Percentiles rank a stretch among this genome's conserved stretches.
phyloP scores from a whole-genome alignment of 192 early-diverging fungal genomes.

The Coemansia sp. region DNA sequence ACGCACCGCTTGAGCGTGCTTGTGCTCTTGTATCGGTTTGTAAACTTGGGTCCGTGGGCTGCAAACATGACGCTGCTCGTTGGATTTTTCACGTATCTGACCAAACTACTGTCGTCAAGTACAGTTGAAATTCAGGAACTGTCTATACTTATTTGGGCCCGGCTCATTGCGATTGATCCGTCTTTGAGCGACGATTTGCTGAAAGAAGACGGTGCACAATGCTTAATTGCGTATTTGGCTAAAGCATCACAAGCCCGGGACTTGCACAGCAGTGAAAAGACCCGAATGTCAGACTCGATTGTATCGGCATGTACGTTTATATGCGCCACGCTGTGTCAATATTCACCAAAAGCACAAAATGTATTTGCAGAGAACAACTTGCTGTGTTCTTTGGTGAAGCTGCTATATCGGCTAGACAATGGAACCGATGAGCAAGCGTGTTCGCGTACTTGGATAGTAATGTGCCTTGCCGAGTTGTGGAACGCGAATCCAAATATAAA shows the following conservation, averaged over 20 bases:
- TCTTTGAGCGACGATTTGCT: constrained; percentile 87
- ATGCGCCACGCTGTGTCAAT: constrained; percentile 84
- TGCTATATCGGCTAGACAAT: constrained; percentile 41
- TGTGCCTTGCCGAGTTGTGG: constrained; percentile 86
- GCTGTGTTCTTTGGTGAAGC: constrained; percentile 41
- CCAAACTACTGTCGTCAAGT: constrained; percentile 87
- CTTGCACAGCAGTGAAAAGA: constrained; percentile 39
- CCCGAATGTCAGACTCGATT: constrained; percentile 34
- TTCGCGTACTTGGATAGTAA: constrained; percentile 82
- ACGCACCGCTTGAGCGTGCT: constrained; percentile 88
- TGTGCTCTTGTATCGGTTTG: constrained; percentile 83
- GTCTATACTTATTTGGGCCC: constrained; percentile 94
- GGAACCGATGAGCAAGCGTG: constrained; percentile 39
- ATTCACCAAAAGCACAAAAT: constrained; percentile 79
- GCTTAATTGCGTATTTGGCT: constrained; percentile 86
- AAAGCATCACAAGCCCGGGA: constrained; percentile 57
- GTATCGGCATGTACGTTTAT: constrained; percentile 76
- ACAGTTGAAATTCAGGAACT: constrained; percentile 90
- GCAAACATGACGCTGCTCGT: constrained; percentile 88
- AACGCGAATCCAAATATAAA: constrained; percentile 62
- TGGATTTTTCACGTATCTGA: constrained; percentile 94
- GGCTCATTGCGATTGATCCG: constrained; percentile 89
- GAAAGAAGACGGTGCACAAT: constrained; percentile 72
- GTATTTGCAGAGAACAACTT: constrained; percentile 62
- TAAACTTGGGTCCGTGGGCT: constrained; percentile 90